Conservation (phyloP, 495 filamentous ascomycete species). For the Xylaria longipes region DNA sequence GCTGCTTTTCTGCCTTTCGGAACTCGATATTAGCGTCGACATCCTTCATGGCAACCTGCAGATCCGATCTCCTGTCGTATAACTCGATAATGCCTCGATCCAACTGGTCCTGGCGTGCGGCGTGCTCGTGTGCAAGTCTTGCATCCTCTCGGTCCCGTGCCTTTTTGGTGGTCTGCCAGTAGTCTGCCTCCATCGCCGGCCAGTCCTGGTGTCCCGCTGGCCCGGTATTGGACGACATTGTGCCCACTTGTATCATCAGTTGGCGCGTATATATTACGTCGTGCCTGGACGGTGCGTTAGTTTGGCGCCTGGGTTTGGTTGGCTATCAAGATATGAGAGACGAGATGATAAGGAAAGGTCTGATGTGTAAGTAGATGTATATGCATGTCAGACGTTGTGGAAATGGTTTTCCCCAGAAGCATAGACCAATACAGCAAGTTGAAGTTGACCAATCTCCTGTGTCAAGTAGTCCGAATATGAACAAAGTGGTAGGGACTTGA, state of each 20-base stretch:
- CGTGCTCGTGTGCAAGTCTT: slow-evolving; percentile 26
- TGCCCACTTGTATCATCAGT: slow-evolving; percentile 21
- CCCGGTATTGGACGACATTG: slow-evolving; percentile 36
- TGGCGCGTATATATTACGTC: slow-evolving; percentile 14
- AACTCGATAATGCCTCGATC: slow-evolving; percentile 26
- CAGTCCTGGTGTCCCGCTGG: slow-evolving; percentile 27
- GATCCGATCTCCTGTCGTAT: slow-evolving; percentile 29
- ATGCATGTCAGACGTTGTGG: neutral
- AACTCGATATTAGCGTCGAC: slow-evolving; percentile 26
- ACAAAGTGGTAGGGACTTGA: neutral
- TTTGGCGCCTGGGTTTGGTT: neutral
- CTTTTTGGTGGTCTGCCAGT: slow-evolving; percentile 31
- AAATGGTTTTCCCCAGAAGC: neutral
- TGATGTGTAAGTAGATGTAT: neutral
- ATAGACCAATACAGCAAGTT: neutral
- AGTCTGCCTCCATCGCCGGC: slow-evolving; percentile 30
- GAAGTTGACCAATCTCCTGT: neutral
- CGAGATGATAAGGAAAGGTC: neutral
- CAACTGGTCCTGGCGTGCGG: slow-evolving; percentile 27
- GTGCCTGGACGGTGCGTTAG: slow-evolving; percentile 20
- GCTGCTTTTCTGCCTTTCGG: slow-evolving; percentile 31
- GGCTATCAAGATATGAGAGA: neutral
- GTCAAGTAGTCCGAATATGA: neutral
- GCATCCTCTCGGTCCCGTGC: slow-evolving; percentile 32
- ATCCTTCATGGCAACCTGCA: slow-evolving; percentile 26